Base-by-base conservation (phyloP, 1,139 yeast genomes). In the Pichia sp. region DNA sequence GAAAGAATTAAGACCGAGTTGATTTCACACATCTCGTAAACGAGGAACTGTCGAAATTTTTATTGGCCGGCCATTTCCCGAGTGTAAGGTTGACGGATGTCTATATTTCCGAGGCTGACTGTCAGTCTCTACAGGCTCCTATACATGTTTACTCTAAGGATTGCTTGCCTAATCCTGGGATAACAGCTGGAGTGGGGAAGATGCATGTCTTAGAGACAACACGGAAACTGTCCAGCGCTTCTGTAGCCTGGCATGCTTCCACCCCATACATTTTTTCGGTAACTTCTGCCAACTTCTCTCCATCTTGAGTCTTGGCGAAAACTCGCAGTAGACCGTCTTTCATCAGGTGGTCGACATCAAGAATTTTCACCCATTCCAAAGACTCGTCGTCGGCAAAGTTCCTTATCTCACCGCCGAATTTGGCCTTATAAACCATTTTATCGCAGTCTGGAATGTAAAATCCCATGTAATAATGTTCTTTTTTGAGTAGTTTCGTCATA, bases 401-500 rank as follows among this genome's bases (percentile, higher is more conserved):
- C 47, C 85, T 69, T 2, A 87, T 61, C 58, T 85, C 87, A 3
- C 92, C 93, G 0, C 92, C 92, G 68, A 85, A 90, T 57, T 82
- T 79, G 43, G 79, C 84, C 70, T 92, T 92, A 67, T 92, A 92
- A 45, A 73, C 75, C 97, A 92, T 90, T 67, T 92, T 92, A 1
- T 73, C 75, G 67, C 97, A 88, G 62, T 85, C 90, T 6, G 83
- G 84, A 49, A 90, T 82, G 65, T 85, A 90, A 62, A 82, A 88
- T 0, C 95, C 97, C 71, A 90, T 69, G 46, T 67, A 69, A 52
- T 70, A 70, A 57, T 64, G 65, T 8, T 62, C 52, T 49, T 68
- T 70, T 5, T 62, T 67, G 54, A 79, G 67, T 50, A 69, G 64
- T 30, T 74, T 62, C 31, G 80, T 71, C 72, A 88, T 68, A 5